Evolutionary conservation across 495 filamentous ascomycete species (phyloP).

Genomic region (Mytilinidion resinicola): DNA sequence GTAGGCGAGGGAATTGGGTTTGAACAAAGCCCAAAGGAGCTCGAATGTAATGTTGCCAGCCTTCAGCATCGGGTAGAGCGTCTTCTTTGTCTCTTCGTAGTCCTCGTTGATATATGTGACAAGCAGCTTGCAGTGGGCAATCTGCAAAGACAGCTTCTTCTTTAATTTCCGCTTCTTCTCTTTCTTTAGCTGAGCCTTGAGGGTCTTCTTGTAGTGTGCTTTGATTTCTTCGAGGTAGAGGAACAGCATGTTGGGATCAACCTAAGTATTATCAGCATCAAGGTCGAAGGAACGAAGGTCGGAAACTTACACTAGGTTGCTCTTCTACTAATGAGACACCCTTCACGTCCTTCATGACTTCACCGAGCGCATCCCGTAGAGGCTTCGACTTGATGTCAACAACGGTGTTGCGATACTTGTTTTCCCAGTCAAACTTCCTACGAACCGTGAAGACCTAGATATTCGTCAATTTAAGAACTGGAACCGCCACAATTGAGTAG

Average conservation of each 20-base stretch:
- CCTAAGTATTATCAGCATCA: constrained; percentile 5
- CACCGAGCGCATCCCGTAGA: constrained; percentile 63
- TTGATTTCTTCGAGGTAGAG: constrained; percentile 75
- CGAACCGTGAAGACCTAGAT: constrained; percentile 67
- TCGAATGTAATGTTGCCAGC: constrained; percentile 86
- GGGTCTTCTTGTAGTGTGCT: constrained; percentile 53
- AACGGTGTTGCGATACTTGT: constrained; percentile 70
- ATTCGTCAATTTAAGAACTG: neutral
- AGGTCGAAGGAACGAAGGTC: constrained; percentile 29
- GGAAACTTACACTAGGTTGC: constrained; percentile 49
- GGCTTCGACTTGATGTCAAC: constrained; percentile 84
- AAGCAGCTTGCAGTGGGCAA: constrained; percentile 67
- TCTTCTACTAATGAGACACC: constrained; percentile 76
- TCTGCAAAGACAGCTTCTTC: constrained; percentile 49
- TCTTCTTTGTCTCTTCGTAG: constrained; percentile 72
- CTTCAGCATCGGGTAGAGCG: constrained; percentile 74
- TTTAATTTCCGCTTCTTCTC: constrained; percentile 59
- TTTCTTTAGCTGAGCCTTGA: constrained; percentile 57
- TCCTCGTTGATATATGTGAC: constrained; percentile 77
- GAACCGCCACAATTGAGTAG: no score
- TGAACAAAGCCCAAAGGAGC: constrained; percentile 78
- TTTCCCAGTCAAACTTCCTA: constrained; percentile 80
- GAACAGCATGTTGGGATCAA: constrained; percentile 84
- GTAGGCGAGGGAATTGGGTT: constrained; percentile 81
- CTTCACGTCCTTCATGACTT: constrained; percentile 76